These are phyloP conservation scores for Dalbergia cochinchinensis DNA, from an alignment of 306 rosid genomes.

Conservation along the genomic window DNA sequence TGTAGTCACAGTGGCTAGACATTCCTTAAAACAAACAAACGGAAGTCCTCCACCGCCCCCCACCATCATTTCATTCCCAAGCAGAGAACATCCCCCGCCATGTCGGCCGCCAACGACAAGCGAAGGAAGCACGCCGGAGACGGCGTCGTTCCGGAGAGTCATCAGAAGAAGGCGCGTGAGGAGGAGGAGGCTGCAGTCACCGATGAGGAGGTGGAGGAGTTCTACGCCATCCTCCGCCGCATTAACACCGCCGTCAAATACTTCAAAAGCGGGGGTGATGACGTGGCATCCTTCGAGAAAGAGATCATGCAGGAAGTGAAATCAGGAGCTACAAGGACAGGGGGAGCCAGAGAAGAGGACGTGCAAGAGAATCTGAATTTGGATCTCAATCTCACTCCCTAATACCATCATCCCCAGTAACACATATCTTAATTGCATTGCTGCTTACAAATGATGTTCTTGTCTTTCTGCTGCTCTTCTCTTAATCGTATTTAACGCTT, in stretches of 20 bases:
- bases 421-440: too few relatives aligned
- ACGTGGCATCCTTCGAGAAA: constrained; percentile 36
- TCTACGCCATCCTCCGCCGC: constrained; percentile 53
- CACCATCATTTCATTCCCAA: too few relatives aligned
- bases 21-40: neutral
- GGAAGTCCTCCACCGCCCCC: too few relatives aligned
- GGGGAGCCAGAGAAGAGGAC: neutral
- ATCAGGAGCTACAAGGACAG: too few relatives aligned
- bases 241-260: constrained; percentile 43
- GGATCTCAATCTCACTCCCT: neutral
- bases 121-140: constrained; percentile 10
- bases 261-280: constrained; percentile 40
- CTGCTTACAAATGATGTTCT: too few relatives aligned
- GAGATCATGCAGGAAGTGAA: constrained; percentile 33
- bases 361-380: neutral
- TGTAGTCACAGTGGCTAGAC: too few relatives aligned
- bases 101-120: constrained; percentile 44
- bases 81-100: neutral
- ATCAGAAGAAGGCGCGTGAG: constrained; percentile 39
- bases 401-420: too few relatives aligned
- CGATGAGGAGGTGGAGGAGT: constrained; percentile 64
- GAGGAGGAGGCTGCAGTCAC: constrained; percentile 21
- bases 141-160: neutral
- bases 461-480: neutral
- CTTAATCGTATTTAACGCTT: neutral